These are phyloP conservation scores for Iris macrosiphon DNA, from an alignment of 106 monocot genomes.

Conservation along the genomic window DNA sequence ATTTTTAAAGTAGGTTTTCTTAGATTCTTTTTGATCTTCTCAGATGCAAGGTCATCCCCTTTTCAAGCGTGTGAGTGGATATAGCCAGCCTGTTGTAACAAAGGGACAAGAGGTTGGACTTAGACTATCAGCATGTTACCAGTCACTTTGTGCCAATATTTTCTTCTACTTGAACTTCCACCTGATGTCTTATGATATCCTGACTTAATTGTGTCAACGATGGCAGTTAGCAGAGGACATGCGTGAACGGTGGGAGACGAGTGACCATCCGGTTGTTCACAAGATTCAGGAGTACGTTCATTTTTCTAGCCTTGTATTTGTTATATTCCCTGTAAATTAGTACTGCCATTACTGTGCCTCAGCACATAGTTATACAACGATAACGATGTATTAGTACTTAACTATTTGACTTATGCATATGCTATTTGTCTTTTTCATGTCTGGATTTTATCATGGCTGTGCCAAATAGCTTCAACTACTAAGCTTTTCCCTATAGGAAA, in stretches of 20 bases:
- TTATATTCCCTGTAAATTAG: not conserved
- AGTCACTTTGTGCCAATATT: not conserved
- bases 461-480: too few species aligned
- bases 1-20: not conserved
- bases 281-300: slow-evolving; percentile 90
- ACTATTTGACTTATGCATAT: too few species aligned
- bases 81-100: slow-evolving; percentile 69
- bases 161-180: not conserved
- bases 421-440: too few species aligned
- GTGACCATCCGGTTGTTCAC: slow-evolving; percentile 95
- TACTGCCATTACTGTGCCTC: not conserved
- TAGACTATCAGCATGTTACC: not conserved
- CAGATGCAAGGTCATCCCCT: slow-evolving; percentile 83
- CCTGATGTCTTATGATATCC: not conserved
- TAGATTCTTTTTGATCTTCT: not conserved
- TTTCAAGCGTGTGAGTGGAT: slow-evolving; percentile 62
- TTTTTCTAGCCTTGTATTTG: not conserved
- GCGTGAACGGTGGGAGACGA: slow-evolving; percentile 85
- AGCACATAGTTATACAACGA: too few species aligned
- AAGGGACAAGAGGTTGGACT: slow-evolving; percentile 87
- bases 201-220: not conserved
- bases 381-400: too few species aligned
- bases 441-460: too few species aligned
- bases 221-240: slow-evolving; percentile 89
- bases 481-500: too few species aligned